Conservation (phyloP, 352 stramenopile species). For the Elongisporangium undulatum region DNA sequence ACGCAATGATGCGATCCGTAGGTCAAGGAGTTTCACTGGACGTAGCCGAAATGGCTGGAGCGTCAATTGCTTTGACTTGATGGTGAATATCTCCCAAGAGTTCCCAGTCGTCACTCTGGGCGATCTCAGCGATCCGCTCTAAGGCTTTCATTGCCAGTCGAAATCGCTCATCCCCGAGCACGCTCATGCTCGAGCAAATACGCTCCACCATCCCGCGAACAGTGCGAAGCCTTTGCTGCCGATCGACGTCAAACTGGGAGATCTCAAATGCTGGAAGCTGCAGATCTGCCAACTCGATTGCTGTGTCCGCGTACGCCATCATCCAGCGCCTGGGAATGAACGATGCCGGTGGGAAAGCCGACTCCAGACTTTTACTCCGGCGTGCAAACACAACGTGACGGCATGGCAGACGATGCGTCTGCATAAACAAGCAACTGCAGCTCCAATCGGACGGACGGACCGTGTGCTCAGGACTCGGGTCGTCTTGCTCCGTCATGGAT, state of each 20-base stretch:
- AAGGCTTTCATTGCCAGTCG: neutral
- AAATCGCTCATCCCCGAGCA: neutral
- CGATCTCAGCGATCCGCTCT: no score
- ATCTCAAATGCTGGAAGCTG: neutral
- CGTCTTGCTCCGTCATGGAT: no score
- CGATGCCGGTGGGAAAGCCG: no score
- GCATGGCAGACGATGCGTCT: no score
- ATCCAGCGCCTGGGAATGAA: neutral
- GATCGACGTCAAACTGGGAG: neutral
- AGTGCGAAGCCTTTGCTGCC: neutral
- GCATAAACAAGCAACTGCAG: no score
- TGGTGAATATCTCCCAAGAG: neutral
- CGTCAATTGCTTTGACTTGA: neutral
- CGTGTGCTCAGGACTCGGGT: no score
- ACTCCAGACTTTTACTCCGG: no score
- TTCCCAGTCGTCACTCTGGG: no score
- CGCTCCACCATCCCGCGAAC: neutral
- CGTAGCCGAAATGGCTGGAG: neutral
- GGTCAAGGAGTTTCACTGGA: neutral
- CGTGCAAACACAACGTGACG: no score
- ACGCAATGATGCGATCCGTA: neutral
- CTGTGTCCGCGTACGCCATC: neutral
- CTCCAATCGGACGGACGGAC: no score
- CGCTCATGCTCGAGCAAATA: neutral
- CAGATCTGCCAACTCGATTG: neutral